Evolutionary conservation across 2,329 filamentous ascomycete species (phyloP).

Genomic region (Fusarium camptoceras): DNA sequence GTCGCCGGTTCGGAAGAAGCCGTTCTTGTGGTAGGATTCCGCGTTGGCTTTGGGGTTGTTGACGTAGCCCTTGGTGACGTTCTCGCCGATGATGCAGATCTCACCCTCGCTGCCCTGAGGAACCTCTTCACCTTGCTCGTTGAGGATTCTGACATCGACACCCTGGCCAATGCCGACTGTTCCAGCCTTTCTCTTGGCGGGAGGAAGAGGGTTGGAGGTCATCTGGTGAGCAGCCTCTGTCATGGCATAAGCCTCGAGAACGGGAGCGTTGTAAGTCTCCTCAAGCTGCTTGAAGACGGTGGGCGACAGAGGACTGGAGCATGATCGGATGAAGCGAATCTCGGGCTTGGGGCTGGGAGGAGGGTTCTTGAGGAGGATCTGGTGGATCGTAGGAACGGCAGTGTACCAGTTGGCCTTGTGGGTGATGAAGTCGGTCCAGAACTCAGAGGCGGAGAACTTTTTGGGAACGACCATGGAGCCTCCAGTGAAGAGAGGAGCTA

Average conservation of each 20-base stretch:
- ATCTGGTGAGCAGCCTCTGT: constrained; percentile 90
- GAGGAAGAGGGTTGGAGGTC: constrained; percentile 80
- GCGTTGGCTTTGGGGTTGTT: constrained; percentile 84
- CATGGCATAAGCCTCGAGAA: constrained; percentile 93
- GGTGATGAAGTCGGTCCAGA: constrained; percentile 81
- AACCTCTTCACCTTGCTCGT: constrained; percentile 75
- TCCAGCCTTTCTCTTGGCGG: constrained; percentile 79
- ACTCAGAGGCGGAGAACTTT: constrained; percentile 84
- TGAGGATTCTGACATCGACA: constrained; percentile 82
- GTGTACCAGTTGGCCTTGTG: constrained; percentile 91
- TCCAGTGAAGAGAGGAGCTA: constrained; percentile 79
- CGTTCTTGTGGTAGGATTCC: constrained; percentile 76
- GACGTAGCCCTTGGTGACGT: constrained; percentile 86
- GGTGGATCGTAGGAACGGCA: constrained; percentile 92
- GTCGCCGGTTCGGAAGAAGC: constrained; percentile 90
- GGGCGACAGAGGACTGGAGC: constrained; percentile 84
- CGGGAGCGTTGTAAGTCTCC: constrained; percentile 78
- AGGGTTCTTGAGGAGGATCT: constrained; percentile 83
- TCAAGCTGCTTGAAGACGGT: constrained; percentile 86
- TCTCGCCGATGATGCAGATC: constrained; percentile 84
- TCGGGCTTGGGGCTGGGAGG: constrained; percentile 73
- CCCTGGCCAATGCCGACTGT: constrained; percentile 87
- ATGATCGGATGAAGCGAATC: constrained; percentile 90
- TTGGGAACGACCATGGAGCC: constrained; percentile 83
- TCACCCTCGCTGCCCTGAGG: constrained; percentile 78